Base-by-base conservation (phyloP, 371 early-diverging fungal species). In the Rhizopus delemar region DNA sequence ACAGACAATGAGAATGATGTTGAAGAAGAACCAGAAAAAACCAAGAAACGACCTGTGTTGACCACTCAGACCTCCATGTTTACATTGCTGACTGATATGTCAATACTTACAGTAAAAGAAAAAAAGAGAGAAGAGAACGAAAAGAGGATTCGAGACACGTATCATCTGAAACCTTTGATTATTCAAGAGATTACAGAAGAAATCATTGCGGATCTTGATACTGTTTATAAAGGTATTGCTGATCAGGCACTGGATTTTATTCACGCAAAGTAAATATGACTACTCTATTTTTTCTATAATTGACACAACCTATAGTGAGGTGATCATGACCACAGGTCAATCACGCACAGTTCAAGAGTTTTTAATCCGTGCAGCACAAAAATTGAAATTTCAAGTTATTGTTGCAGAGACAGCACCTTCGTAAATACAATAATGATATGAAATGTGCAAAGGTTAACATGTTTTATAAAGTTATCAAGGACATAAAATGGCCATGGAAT, bases 241-340 rank as follows among this genome's bases (percentile, higher is more conserved):
- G 78, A 77, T 41, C 90, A 90, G 62, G 91, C 94, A 4, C 68
- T 87, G 51, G 92, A 94, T 57, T 90, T 93, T 56, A 93, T 96
- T 56, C 94, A 96, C 67, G 90, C 92, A 55, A 90, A 90, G 90
- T 92, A 75, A 59, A 76, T 59, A 31, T n/a, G 45, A 28, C 15
- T 45, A 34, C 8, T 22, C 5, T 5, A 13, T 11, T 22, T 4
- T 29, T 38, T 34, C 36, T 12, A 15, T 33, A 51, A 35, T 32
- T 4, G 9, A 8, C 5, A 36, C 11, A 57, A 49, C 46, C 53
- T 41, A 31, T 62, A 94, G 92, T 68, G 98, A 98, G 62, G 91
- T 97, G 51, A 93, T 98, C 51, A 85, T 98, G 91, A 98, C 97
- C 0, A 80, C 91, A 53, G 97, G 97, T 11, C 79, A 84, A 41